A percentile compares a stretch with the other conserved stretches of the same genome.
Evolutionary conservation across 306 rosid species (phyloP).

Genomic region (Luffa aegyptiaca): DNA sequence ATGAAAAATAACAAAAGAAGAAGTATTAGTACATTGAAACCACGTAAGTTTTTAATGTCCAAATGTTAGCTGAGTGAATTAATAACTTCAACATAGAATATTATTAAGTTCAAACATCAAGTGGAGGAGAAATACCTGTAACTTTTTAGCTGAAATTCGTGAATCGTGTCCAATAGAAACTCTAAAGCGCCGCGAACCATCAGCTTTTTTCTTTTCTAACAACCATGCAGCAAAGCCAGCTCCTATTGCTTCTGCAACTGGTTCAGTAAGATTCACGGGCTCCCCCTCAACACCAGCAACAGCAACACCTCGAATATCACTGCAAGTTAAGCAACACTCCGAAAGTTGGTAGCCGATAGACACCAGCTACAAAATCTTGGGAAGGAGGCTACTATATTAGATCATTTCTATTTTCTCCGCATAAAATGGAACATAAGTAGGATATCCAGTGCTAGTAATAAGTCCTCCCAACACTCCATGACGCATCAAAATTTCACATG

Average conservation of each 20-base stretch:
- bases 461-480: neutral
- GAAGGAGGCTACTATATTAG: neutral
- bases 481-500: neutral
- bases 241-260: slow-evolving; percentile 85
- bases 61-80: neutral
- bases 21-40: neutral
- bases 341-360: neutral
- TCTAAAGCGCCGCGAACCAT: slow-evolving; percentile 41
- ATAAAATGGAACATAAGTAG: neutral
- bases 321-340: slow-evolving; percentile 24
- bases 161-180: slow-evolving; percentile 91
- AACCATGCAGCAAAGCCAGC: slow-evolving; percentile 92
- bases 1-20: neutral
- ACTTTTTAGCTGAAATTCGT: slow-evolving; percentile 63
- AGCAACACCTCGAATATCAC: slow-evolving; percentile 96
- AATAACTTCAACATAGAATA: neutral
- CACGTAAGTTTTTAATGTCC: neutral
- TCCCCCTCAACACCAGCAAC: slow-evolving; percentile 86
- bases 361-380: neutral
- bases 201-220: slow-evolving; percentile 60
- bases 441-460: neutral
- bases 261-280: slow-evolving; percentile 68
- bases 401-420: neutral
- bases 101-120: neutral
- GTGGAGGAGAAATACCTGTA: slow-evolving; percentile 50